These are phyloP conservation scores for Saksenaea oblongispora DNA, from an alignment of 371 early-diverging fungal species.

Conservation along the genomic window DNA sequence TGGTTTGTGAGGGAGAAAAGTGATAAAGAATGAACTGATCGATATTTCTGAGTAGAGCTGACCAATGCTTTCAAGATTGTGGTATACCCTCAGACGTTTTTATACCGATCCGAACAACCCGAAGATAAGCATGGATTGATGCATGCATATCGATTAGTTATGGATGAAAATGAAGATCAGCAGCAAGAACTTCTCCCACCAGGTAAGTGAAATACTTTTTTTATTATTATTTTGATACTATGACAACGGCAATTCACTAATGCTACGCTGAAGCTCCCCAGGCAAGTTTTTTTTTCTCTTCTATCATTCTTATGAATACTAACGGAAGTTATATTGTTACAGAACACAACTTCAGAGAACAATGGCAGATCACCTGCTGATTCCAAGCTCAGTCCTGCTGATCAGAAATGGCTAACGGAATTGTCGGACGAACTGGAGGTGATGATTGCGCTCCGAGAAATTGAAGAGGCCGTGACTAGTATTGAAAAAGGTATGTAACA, in stretches of 20 bases:
- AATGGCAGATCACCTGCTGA: constrained; percentile 8
- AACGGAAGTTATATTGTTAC: no score
- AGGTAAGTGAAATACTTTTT: constrained; percentile 4
- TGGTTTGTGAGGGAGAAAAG: constrained; percentile 40
- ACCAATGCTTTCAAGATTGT: constrained; percentile 69
- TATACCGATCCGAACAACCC: constrained; percentile 71
- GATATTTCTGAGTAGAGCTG: constrained; percentile 23
- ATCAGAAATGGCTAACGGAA: constrained; percentile 70
- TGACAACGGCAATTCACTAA: not conserved
- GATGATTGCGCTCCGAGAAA: constrained; percentile 84
- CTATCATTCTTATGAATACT: not conserved
- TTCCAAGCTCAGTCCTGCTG: constrained; percentile 27
- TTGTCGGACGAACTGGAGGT: constrained; percentile 88
- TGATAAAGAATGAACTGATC: not conserved
- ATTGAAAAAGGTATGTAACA: constrained; percentile 66
- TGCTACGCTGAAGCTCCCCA: not conserved
- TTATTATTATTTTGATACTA: not conserved
- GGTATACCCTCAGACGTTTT: constrained; percentile 72
- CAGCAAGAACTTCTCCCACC: constrained; percentile 35
- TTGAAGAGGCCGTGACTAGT: constrained; percentile 74
- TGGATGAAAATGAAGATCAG: constrained; percentile 62
- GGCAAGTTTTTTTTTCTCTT: not conserved
- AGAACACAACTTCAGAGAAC: not conserved
- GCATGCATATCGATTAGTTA: constrained; percentile 63
- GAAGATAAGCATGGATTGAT: constrained; percentile 78